phyloP scores from a whole-genome alignment of 306 rosid species.

The Pterocarpus macrocarpus region DNA sequence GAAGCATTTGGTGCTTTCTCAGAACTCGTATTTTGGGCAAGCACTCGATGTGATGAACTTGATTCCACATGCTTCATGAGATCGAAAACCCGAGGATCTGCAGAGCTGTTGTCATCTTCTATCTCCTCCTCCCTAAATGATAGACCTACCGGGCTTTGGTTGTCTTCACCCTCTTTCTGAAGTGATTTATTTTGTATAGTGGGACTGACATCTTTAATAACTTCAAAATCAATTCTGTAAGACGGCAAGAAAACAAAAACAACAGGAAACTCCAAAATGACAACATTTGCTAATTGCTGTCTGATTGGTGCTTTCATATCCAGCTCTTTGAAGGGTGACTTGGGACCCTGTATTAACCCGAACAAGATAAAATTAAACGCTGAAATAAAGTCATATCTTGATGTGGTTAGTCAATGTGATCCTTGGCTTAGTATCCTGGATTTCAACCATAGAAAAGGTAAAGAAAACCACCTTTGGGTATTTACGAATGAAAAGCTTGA shows the following conservation, averaged over 20 bases:
- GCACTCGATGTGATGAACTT: constrained; percentile 47
- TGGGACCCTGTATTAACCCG: constrained; percentile 63
- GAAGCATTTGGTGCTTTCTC: constrained; percentile 44
- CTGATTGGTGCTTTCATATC: constrained; percentile 74
- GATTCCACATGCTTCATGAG: constrained; percentile 58
- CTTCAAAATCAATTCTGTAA: constrained; percentile 69
- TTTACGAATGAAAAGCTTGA: constrained; percentile 79
- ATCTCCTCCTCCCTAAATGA: constrained; percentile 83
- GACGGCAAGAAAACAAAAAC: constrained; percentile 77
- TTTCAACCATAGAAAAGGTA: constrained; percentile 25
- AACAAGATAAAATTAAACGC: constrained; percentile 33
- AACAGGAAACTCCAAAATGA: constrained; percentile 86
- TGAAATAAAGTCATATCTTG: constrained; percentile 2
- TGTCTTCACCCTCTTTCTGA: constrained; percentile 46
- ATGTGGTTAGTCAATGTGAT: background rate
- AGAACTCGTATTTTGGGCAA: constrained; percentile 37
- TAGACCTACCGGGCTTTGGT: constrained; percentile 57
- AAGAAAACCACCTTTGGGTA: constrained; percentile 69
- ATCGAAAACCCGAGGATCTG: constrained; percentile 64
- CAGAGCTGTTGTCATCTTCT: constrained; percentile 57
- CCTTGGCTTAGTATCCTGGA: constrained; percentile 6
- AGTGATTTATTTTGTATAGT: constrained; percentile 47
- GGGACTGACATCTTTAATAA: constrained; percentile 56
- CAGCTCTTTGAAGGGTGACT: constrained; percentile 74
- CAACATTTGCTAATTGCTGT: constrained; percentile 68